Percentiles rank a stretch among this genome's conserved stretches.
Evolutionary conservation across 345 rosid genomes (phyloP).

Genomic region (Eucalyptus curtisii): DNA sequence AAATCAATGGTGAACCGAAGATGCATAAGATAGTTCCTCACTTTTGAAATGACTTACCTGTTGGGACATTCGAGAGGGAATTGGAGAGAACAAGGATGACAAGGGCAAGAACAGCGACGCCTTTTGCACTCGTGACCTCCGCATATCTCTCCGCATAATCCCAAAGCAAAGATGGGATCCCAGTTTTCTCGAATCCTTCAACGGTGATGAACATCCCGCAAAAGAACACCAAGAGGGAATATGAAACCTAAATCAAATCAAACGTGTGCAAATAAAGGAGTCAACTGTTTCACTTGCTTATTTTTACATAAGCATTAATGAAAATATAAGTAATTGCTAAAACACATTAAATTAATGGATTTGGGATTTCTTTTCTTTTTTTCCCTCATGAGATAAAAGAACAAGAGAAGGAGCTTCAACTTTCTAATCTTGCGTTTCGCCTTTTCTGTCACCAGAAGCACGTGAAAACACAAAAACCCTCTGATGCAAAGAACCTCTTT

Average conservation of each 20-base stretch:
- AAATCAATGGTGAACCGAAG: background rate
- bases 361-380: background rate
- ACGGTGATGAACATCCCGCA: slow-evolving; percentile 86
- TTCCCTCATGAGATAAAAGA: background rate
- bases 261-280: background rate
- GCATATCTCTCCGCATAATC: slow-evolving; percentile 60
- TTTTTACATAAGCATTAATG: background rate
- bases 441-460: background rate
- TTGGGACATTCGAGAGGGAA: slow-evolving; percentile 7
- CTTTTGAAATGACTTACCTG: background rate
- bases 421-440: background rate
- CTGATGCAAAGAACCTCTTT: background rate
- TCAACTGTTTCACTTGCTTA: background rate
- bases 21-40: background rate
- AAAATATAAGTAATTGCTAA: background rate
- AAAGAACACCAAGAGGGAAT: slow-evolving; percentile 64
- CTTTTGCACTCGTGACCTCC: slow-evolving; percentile 20
- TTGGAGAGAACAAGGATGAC: slow-evolving; percentile 13
- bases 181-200: slow-evolving; percentile 67
- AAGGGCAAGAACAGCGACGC: slow-evolving; percentile 8
- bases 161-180: slow-evolving; percentile 65
- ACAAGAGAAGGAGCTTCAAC: background rate
- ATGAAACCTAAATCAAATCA: slow-evolving; percentile 39
- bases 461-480: background rate
- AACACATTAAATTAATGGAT: background rate